These are phyloP conservation scores for Fusarium falciforme DNA, from an alignment of 2,329 filamentous ascomycete genomes.

Conservation along the genomic window DNA sequence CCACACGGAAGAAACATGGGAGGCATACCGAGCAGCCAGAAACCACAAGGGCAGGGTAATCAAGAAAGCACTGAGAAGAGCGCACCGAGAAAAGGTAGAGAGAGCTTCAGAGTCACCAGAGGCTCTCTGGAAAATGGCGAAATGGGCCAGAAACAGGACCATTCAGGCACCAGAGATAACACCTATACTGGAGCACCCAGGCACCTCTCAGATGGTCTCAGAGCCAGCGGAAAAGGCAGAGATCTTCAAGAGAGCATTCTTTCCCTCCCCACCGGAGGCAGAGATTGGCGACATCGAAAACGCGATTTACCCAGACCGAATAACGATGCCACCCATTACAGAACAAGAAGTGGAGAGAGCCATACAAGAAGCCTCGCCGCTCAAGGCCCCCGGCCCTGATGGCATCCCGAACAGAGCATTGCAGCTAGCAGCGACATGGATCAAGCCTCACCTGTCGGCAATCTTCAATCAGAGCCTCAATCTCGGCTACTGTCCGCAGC, in stretches of 20 bases:
- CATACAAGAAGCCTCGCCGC: not conserved
- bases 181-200: not conserved
- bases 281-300: no score
- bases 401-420: not conserved
- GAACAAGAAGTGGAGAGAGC: not conserved
- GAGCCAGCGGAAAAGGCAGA: not conserved
- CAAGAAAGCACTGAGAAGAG: not conserved
- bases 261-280: no score
- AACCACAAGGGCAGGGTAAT: not conserved
- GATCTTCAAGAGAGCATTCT: not conserved
- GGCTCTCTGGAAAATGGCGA: not conserved
- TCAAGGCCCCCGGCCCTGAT: not conserved
- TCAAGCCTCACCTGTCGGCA: no score
- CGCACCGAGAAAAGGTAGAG: not conserved
- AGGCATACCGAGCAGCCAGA: not conserved
- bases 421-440: not conserved
- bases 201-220: not conserved
- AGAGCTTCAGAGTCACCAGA: not conserved
- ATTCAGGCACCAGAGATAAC: not conserved
- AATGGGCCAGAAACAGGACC: conserved; percentile 4
- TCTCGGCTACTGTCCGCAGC: no score
- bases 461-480: no score
- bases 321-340: not conserved
- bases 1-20: not conserved
- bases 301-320: not conserved